Percentiles rank a stretch among this genome's conserved stretches.
phyloP scores from a whole-genome alignment of 345 rosid genomes.

The Populus tremula region DNA sequence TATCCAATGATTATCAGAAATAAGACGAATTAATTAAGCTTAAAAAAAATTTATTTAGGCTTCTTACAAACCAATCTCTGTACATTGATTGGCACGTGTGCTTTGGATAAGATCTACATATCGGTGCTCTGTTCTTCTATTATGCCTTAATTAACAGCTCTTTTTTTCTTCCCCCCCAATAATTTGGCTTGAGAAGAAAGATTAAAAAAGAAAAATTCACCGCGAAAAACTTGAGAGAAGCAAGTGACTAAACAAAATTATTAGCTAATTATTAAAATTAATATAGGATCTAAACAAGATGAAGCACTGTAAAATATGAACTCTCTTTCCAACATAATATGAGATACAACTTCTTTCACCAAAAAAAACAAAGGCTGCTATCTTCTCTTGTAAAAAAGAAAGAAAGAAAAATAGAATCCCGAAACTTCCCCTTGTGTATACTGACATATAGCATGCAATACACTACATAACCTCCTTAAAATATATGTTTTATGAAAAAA shows the following conservation, averaged over 20 bases:
- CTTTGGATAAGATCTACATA: neutral
- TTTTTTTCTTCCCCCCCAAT: neutral
- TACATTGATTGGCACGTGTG: neutral
- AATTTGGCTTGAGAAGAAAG: neutral
- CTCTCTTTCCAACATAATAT: neutral
- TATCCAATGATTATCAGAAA: neutral
- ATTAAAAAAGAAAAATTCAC: neutral
- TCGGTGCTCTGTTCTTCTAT: too few species aligned
- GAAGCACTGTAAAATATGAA: neutral
- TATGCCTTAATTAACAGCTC: neutral
- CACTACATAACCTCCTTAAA: neutral
- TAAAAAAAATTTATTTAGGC: neutral
- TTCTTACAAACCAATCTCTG: neutral
- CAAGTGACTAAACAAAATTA: neutral
- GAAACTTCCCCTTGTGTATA: neutral
- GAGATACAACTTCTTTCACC: neutral
- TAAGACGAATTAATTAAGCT: neutral
- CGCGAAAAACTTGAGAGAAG: neutral
- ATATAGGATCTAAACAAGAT: neutral
- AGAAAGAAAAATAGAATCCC: neutral
- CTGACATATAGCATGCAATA: neutral
- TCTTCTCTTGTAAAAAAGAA: neutral
- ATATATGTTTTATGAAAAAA: neutral
- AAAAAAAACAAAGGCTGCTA: neutral
- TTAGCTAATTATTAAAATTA: neutral